Evolutionary conservation across 2,329 filamentous ascomycete species (phyloP), one percentile per base, ranked within the genome.

Genomic region (Phialemonium atrogriseum): DNA sequence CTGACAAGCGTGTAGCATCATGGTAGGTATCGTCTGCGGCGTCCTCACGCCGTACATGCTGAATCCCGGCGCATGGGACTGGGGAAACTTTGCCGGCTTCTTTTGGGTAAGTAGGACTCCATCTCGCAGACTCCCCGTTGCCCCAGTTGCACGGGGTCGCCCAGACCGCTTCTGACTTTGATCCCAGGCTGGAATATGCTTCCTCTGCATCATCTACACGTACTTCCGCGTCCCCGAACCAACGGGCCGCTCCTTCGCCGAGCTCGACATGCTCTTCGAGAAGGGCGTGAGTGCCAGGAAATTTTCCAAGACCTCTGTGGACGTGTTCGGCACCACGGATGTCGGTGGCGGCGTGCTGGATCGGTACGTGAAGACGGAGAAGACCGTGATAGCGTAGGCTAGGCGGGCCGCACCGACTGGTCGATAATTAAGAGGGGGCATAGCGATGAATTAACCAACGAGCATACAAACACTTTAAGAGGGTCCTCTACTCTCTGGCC

Each of bases 41-140:
- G 80, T 94, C 4, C 58, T 94, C 24, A 93, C 85, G 0, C 87
- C 87, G 0, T 94, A 93, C 59, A 94, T 94, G 87, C 70, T 94
- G 24, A 94, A 94, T 59, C 85, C 87, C 0, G 70, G 66, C 1
- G 81, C 77, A 1, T 94, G 88, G 87, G 66, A 93, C 57, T 94
- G 86, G 87, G 69, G 75, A 38, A 91, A 91, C 59, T 91, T 73
- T 47, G 74, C 86, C 1, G 86, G 87, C 17, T 93, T 94, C 62
- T 93, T 93, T 65, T 86, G 86, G 83, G 58, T 70, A 52, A 48
- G 64, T 47, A 4, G 10, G n/a, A 4, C 19, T 7, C 16, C 17
- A 10, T n/a, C 10, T 21, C 10, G 12, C 10, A 9, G 11, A 4
- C n/a, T 8, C 11, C 10, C 14, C 16, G 14, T 22, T 21, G 6